These are phyloP conservation scores for Przewalskia tangutica DNA, from an alignment of 257 asterid species.

Conservation along the genomic window DNA sequence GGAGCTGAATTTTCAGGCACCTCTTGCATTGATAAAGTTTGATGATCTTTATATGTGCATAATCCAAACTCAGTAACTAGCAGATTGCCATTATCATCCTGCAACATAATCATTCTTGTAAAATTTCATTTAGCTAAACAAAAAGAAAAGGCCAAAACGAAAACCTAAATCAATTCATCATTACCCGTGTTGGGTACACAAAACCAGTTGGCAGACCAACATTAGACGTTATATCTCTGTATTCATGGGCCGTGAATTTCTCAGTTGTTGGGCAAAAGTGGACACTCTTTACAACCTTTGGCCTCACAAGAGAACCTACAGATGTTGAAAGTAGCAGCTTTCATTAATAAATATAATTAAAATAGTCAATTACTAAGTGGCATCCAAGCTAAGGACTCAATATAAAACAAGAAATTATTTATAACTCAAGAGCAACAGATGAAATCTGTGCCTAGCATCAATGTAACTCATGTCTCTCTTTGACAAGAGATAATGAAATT, in stretches of 20 bases:
- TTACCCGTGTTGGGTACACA: conserved; percentile 89
- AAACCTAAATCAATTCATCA: conserved; percentile 4
- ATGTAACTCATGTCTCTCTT: background rate
- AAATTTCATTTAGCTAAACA: background rate
- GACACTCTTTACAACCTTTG: conserved; percentile 95
- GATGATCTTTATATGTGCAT: conserved; percentile 88
- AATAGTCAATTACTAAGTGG: conserved; percentile 6
- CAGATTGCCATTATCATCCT: conserved; percentile 89
- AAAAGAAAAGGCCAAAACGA: background rate
- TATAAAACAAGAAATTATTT: background rate
- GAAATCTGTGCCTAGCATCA: background rate
- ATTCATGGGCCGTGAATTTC: conserved; percentile 68
- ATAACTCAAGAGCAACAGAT: background rate
- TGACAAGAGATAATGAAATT: background rate
- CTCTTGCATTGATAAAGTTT: conserved; percentile 89
- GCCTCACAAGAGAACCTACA: conserved; percentile 96
- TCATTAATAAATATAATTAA: background rate
- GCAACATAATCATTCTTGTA: conserved; percentile 11
- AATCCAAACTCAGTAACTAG: conserved; percentile 87
- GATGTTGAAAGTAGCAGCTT: background rate
- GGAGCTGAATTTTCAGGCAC: conserved; percentile 98
- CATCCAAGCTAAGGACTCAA: background rate
- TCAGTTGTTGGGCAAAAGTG: conserved; percentile 81
- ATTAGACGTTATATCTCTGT: conserved; percentile 84
- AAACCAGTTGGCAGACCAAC: conserved; percentile 96